phyloP scores from a whole-genome alignment of 2,329 filamentous ascomycete genomes.

The Paramyrothecium sp. region DNA sequence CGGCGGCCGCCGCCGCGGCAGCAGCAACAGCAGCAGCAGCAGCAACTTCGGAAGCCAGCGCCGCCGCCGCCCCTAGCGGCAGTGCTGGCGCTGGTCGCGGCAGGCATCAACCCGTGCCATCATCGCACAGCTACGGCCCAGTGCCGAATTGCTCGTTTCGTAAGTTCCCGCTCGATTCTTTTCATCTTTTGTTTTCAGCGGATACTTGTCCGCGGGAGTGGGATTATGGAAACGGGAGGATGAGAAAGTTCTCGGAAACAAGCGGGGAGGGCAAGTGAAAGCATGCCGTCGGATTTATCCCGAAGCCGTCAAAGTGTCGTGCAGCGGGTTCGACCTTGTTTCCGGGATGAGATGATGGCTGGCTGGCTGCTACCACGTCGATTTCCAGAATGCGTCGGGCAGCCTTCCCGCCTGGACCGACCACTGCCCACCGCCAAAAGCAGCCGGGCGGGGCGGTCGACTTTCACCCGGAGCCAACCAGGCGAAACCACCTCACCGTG shows the following conservation, averaged over 20 bases:
- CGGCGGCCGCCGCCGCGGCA: too few relatives aligned
- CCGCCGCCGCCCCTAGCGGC: not conserved
- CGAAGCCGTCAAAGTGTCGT: too few relatives aligned
- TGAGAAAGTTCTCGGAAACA: too few relatives aligned
- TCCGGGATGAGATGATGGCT: too few relatives aligned
- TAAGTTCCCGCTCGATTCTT: not conserved
- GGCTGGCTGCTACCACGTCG: too few relatives aligned
- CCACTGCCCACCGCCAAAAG: not conserved
- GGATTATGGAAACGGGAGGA: too few relatives aligned
- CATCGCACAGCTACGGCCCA: not conserved
- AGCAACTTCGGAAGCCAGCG: not conserved
- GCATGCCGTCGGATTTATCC: too few relatives aligned
- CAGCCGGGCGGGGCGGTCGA: not conserved
- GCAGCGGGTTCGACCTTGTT: too few relatives aligned
- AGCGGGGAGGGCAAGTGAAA: too few relatives aligned
- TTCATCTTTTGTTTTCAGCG: not conserved
- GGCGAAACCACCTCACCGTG: not conserved
- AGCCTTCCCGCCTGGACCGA: too few relatives aligned
- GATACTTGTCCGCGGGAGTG: not conserved
- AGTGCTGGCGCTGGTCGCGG: not conserved
- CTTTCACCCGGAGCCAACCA: not conserved
- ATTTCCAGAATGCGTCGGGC: too few relatives aligned
- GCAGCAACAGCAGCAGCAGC: too few relatives aligned
- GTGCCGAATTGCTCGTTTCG: not conserved
- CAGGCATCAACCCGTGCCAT: not conserved